Evolutionary conservation across 257 asterid genomes (phyloP).

Genomic region (Euphrasia confusa): DNA sequence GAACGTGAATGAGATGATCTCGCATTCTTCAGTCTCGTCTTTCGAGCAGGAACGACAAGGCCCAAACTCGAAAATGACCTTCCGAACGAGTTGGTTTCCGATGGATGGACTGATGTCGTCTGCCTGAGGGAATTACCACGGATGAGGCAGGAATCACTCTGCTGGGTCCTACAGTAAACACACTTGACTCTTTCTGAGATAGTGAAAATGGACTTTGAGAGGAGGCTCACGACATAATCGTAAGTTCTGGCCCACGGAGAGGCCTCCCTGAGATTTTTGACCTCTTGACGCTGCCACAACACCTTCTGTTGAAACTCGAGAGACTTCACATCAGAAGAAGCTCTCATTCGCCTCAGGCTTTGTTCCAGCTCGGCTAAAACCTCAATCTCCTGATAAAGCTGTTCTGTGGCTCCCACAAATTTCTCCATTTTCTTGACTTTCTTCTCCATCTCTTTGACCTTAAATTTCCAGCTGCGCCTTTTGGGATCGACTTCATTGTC

Average conservation of each 20-base stretch:
- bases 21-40: conserved; percentile 38
- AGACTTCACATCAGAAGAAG: conserved; percentile 49
- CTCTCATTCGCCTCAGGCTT: conserved; percentile 54
- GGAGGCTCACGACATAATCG: conserved; percentile 61
- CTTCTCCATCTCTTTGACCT: conserved; percentile 75
- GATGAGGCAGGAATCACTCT: conserved; percentile 33
- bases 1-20: conserved; percentile 35
- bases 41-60: conserved; percentile 30
- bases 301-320: conserved; percentile 84
- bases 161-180: conserved; percentile 35
- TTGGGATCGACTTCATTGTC: conserved; percentile 46
- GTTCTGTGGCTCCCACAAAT: conserved; percentile 63
- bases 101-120: conserved; percentile 33
- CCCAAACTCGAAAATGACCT: conserved; percentile 75
- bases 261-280: conserved; percentile 71
- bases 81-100: conserved; percentile 39
- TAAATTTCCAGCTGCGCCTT: conserved; percentile 51
- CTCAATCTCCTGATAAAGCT: conserved; percentile 72
- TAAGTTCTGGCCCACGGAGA: conserved; percentile 78
- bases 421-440: conserved; percentile 86
- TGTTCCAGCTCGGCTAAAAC: conserved; percentile 77
- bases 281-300: conserved; percentile 75
- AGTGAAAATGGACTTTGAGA: conserved; percentile 61
- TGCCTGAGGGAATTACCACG: conserved; percentile 51
- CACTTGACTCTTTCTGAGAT: conserved; percentile 52